Base-by-base conservation (phyloP, 2,329 filamentous ascomycete genomes). In the Arachnomyces sp. region DNA sequence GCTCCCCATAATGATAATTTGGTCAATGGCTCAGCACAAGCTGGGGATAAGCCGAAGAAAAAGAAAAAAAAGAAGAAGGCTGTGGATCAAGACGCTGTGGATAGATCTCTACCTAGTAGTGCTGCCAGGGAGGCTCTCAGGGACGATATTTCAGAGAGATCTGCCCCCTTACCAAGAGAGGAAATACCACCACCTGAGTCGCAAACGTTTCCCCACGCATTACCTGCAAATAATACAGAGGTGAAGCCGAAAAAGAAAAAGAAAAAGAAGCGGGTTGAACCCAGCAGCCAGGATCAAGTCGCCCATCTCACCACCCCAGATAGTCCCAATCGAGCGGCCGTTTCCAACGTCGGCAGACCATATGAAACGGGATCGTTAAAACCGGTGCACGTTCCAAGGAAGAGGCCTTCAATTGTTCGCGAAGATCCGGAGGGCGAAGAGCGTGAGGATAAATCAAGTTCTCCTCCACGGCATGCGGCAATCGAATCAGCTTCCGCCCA, bases 371-470 rank as follows among this genome's bases (percentile, higher is more conserved):
- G 48, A 15, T 43, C 51, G 3, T 43, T 51, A 31, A 47, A 51
- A 43, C 49, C 55, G 6, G 51, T 55, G 17, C 52, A 53, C 6
- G 25, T 49, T 8, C 46, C 59, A 18, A 49, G 48, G 17, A 65
- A 65, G 41, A 59, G 60, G 20, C 61, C 64, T 5, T 64, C 63
- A 4, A 58, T 59, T 13, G 62, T 65, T 3, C 55, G 53, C 3
- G 66, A 71, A 43, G 65, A 69, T 36, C 57, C 58, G 40, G 59
- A 64, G 39, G 60, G 58, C 15, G 64, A 65, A 43, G 43, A 48
- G 31, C 36, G 41, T 7, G 46, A 44, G 20, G 45, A 46, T 35
- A 30, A 16, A 31, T 38, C 37, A 28, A 31, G 7, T 14, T 30
- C 2, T 25, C 31, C 18, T n/a, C 5, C 11, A 13, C n/a, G 30